Conservation (phyloP, 306 rosid species). For the Inga leiocalycina region DNA sequence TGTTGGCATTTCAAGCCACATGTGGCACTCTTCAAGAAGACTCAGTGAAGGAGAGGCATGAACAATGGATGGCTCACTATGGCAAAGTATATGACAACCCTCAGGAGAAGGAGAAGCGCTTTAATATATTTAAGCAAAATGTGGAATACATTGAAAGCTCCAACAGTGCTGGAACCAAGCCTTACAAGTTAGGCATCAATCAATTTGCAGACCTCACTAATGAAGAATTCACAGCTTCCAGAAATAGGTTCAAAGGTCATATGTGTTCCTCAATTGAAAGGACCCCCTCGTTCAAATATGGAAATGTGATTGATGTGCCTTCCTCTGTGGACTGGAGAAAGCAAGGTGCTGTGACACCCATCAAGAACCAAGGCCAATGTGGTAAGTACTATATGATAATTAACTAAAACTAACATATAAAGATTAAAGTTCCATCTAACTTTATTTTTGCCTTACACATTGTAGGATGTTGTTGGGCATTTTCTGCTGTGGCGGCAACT, state of each 20-base stretch:
- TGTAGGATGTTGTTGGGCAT: background rate
- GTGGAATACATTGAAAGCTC: slow-evolving; percentile 30
- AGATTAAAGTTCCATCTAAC: too few species aligned
- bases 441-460: too few species aligned
- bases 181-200: slow-evolving; percentile 17
- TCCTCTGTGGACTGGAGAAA: background rate
- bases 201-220: background rate
- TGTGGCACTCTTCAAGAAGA: slow-evolving; percentile 40
- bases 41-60: slow-evolving; percentile 35
- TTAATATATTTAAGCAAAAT: slow-evolving; percentile 40
- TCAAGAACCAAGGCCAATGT: background rate
- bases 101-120: slow-evolving; percentile 32
- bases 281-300: background rate
- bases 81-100: slow-evolving; percentile 17
- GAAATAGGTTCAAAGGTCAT: background rate
- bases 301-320: background rate
- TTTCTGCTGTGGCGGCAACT: background rate
- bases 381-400: background rate
- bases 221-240: background rate
- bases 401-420: too few species aligned
- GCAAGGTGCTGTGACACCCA: background rate
- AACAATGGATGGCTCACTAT: slow-evolving; percentile 35
- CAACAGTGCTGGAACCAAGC: slow-evolving; percentile 36
- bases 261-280: background rate
- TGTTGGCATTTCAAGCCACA: slow-evolving; percentile 20